Conservation (phyloP, 192 early-diverging fungal genomes). For the Dissophora globulifera region DNA sequence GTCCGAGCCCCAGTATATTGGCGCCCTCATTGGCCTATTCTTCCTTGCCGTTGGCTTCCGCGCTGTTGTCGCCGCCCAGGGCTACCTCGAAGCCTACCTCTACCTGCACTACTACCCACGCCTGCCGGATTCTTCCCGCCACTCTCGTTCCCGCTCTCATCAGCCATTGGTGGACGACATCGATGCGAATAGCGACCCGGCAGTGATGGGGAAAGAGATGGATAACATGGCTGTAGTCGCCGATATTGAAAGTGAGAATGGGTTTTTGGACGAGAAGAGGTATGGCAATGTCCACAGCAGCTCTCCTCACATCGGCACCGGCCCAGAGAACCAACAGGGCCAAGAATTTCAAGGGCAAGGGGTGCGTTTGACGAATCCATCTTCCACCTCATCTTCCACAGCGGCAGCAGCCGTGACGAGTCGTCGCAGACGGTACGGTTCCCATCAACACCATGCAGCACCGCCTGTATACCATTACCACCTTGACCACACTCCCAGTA, state of each 20-base stretch:
- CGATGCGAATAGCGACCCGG: too few relatives aligned
- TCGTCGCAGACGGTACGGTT: not conserved
- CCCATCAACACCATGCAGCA: not conserved
- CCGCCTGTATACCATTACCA: not conserved
- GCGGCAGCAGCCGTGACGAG: not conserved
- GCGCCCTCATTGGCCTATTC: constrained; percentile 59
- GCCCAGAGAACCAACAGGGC: too few relatives aligned
- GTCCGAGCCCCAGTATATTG: constrained; percentile 59
- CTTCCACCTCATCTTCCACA: not conserved
- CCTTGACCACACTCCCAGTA: not conserved
- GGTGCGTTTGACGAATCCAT: too few relatives aligned
- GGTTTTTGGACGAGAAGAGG: not conserved
- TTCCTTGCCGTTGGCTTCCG: constrained; percentile 56
- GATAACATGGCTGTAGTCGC: too few relatives aligned
- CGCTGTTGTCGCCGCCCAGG: constrained; percentile 53
- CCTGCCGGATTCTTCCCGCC: not conserved
- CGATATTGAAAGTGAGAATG: too few relatives aligned
- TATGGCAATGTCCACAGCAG: too few relatives aligned
- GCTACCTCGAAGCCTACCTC: constrained; percentile 54
- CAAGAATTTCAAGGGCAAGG: too few relatives aligned
- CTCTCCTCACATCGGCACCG: too few relatives aligned
- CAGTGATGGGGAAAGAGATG: too few relatives aligned
- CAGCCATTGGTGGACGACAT: too few relatives aligned
- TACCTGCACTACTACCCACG: constrained; percentile 41
- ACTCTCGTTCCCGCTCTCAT: not conserved